Conservation (phyloP, 2,329 filamentous ascomycete genomes). For the Aspergillus pseudonomiae region DNA sequence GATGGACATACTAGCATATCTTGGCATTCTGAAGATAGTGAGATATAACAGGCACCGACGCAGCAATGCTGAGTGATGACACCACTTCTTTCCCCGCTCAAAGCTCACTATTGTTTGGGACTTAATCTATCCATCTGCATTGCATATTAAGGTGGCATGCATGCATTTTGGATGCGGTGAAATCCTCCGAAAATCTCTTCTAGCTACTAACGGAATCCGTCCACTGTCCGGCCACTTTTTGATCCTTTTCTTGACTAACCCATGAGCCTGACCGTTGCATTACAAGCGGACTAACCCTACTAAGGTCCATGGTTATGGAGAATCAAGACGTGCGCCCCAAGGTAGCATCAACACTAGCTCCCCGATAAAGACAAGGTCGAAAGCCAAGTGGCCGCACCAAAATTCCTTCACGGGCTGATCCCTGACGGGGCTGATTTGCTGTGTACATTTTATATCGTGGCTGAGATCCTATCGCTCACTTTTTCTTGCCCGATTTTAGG, state of each 20-base stretch:
- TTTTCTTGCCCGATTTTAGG: neutral
- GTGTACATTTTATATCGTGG: neutral
- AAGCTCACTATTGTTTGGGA: neutral
- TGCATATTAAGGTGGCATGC: neutral
- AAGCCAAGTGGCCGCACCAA: neutral
- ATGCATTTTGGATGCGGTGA: neutral
- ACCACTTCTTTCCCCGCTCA: neutral
- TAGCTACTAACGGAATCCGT: neutral
- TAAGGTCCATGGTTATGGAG: neutral
- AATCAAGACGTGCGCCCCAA: neutral
- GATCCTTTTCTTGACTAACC: neutral
- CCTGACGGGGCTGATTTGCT: neutral
- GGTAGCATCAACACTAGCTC: neutral
- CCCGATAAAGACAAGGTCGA: neutral
- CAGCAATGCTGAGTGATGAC: neutral
- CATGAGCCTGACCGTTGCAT: neutral
- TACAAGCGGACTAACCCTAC: neutral
- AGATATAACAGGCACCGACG: neutral
- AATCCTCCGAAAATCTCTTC: constrained; percentile 1
- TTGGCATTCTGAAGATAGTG: neutral
- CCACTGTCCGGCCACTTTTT: neutral
- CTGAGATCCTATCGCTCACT: neutral
- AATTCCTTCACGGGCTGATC: neutral
- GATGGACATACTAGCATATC: neutral
- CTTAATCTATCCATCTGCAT: neutral